A percentile compares a stretch with the other conserved stretches of the same genome.
These are phyloP conservation scores for Candida khao-thaluensis DNA, from an alignment of 805 yeast genomes.

Conservation along the genomic window DNA sequence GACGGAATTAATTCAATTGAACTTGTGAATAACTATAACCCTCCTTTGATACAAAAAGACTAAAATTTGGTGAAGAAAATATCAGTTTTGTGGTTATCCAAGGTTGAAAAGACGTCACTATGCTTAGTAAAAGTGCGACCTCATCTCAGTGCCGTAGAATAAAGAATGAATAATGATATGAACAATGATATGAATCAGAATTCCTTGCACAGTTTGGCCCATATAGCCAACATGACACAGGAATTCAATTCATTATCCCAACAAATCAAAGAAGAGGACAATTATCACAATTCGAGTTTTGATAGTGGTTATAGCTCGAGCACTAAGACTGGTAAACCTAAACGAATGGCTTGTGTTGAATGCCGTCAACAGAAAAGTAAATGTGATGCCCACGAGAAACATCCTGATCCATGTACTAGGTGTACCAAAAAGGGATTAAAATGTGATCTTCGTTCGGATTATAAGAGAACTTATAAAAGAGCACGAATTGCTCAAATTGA, in stretches of 20 bases:
- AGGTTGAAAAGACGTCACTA: no score
- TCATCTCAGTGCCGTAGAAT: neutral
- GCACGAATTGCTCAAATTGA: slow-evolving; percentile 84
- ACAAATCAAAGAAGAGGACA: slow-evolving; percentile 19
- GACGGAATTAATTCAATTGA: neutral
- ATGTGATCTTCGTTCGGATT: slow-evolving; percentile 76
- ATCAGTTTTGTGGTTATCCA: neutral
- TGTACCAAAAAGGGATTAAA: slow-evolving; percentile 68
- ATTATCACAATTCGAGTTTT: neutral
- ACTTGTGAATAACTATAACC: no score
- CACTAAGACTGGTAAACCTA: slow-evolving; percentile 25
- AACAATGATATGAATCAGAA: slow-evolving; percentile 21
- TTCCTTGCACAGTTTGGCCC: slow-evolving; percentile 41
- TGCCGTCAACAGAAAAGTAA: slow-evolving; percentile 93
- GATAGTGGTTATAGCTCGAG: neutral
- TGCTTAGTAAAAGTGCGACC: neutral
- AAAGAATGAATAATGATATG: slow-evolving; percentile 9
- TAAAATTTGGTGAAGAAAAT: no score
- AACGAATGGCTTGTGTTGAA: slow-evolving; percentile 87
- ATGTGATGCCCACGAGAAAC: slow-evolving; percentile 78
- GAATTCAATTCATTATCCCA: slow-evolving; percentile 33
- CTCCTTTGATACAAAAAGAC: no score
- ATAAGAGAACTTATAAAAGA: slow-evolving; percentile 86
- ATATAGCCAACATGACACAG: slow-evolving; percentile 45
- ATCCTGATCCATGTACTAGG: slow-evolving; percentile 80